Conservation (phyloP, 805 yeast species). For the Candida tallmaniae region DNA sequence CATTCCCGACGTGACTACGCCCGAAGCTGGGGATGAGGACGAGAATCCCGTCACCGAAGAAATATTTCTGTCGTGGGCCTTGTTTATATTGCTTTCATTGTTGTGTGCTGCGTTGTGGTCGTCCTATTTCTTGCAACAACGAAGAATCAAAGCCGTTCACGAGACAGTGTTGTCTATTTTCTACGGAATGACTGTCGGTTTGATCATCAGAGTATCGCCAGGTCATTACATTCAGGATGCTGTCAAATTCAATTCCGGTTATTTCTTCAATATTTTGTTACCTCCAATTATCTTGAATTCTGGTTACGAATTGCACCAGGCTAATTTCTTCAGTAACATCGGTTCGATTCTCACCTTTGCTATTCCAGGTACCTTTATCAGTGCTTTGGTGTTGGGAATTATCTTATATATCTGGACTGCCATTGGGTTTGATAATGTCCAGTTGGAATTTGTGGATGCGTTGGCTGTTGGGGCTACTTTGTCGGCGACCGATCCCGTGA, state of each 20-base stretch:
- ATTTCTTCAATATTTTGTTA: conserved; percentile 86
- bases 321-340: conserved; percentile 87
- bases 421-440: conserved; percentile 82
- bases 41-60: conserved; percentile 89
- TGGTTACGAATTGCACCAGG: conserved; percentile 95
- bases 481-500: conserved; percentile 98
- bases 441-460: conserved; percentile 94
- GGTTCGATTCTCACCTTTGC: conserved; percentile 92
- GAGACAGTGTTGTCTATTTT: conserved; percentile 95
- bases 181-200: conserved; percentile 94
- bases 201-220: conserved; percentile 84
- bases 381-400: conserved; percentile 86
- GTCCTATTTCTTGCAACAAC: conserved; percentile 85
- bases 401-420: conserved; percentile 87
- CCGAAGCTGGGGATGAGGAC: conserved; percentile 49
- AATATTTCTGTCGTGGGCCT: conserved; percentile 95
- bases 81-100: conserved; percentile 76
- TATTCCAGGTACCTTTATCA: conserved; percentile 92
- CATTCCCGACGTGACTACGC: conserved; percentile 36
- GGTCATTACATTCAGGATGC: conserved; percentile 97
- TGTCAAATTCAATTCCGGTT: conserved; percentile 89
- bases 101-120: conserved; percentile 92
- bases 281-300: conserved; percentile 97
- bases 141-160: conserved; percentile 91
- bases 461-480: conserved; percentile 96